Evolutionary conservation across 2,329 filamentous ascomycete genomes (phyloP).

Genomic region (Pseudogymnoascus destructans): DNA sequence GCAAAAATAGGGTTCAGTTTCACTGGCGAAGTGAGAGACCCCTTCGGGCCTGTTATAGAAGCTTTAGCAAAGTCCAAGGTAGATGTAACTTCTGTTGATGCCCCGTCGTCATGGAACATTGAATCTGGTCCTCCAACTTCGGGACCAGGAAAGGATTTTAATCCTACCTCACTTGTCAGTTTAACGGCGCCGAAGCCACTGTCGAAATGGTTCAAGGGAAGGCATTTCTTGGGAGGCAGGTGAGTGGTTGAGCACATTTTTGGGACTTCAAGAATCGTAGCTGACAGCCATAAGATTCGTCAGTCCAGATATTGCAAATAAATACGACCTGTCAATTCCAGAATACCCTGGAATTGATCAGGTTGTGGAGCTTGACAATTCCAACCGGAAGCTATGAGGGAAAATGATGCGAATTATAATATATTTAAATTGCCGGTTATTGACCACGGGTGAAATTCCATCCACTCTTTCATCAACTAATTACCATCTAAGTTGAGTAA

Average conservation of each 20-base stretch:
- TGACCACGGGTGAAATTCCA: background rate
- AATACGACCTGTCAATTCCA: conserved; percentile 75
- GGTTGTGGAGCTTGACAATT: conserved; percentile 57
- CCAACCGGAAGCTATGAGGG: conserved; percentile 38
- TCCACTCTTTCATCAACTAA: background rate
- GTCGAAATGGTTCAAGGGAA: conserved; percentile 67
- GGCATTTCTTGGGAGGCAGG: conserved; percentile 85
- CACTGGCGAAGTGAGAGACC: conserved; percentile 80
- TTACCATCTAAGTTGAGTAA: background rate
- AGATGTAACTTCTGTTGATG: conserved; percentile 80
- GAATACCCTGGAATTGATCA: conserved; percentile 79
- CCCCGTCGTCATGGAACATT: conserved; percentile 90
- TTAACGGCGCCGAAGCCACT: conserved; percentile 89
- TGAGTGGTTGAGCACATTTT: conserved; percentile 26
- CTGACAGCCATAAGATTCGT: conserved; percentile 50
- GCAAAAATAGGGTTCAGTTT: conserved; percentile 68
- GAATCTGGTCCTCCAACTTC: conserved; percentile 67
- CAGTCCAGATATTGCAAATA: conserved; percentile 61
- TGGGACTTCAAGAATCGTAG: background rate
- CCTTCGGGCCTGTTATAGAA: conserved; percentile 70
- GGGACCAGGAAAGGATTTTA: conserved; percentile 67
- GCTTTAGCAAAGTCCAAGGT: conserved; percentile 59
- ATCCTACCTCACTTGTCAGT: conserved; percentile 70
- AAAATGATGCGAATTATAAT: background rate
- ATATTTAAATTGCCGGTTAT: conserved; percentile 8